These are phyloP conservation scores for Metschnikowia kofuensis DNA, from an alignment of 805 yeast genomes.

Conservation along the genomic window DNA sequence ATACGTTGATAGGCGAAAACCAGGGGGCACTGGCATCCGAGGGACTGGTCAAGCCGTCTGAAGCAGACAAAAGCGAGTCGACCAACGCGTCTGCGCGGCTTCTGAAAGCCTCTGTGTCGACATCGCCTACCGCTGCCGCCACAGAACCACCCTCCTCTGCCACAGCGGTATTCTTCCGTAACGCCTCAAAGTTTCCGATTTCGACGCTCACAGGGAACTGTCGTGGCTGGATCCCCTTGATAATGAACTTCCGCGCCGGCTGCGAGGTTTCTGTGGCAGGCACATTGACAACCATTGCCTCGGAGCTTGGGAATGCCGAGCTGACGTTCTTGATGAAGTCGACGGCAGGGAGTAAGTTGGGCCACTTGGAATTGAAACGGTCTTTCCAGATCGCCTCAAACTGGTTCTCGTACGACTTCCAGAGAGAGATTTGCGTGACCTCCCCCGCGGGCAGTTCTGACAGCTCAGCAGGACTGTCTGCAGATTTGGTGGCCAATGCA, in stretches of 20 bases:
- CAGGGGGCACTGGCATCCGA: slow-evolving; percentile 16
- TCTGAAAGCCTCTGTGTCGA: slow-evolving; percentile 32
- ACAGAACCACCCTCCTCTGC: slow-evolving; percentile 20
- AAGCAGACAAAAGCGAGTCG: slow-evolving; percentile 23
- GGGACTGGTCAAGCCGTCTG: slow-evolving; percentile 21
- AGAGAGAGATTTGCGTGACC: slow-evolving; percentile 90
- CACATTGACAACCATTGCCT: slow-evolving; percentile 85
- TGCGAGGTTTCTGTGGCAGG: slow-evolving; percentile 29
- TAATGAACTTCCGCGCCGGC: slow-evolving; percentile 71
- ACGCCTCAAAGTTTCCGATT: slow-evolving; percentile 43
- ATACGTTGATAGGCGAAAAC: slow-evolving; percentile 27
- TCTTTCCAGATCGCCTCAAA: slow-evolving; percentile 64
- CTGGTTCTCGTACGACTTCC: slow-evolving; percentile 92
- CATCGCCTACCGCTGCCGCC: slow-evolving; percentile 29
- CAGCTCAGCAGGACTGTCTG: slow-evolving; percentile 22
- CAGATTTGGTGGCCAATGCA: slow-evolving; percentile 20
- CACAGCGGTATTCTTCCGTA: slow-evolving; percentile 19
- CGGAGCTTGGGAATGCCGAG: slow-evolving; percentile 80
- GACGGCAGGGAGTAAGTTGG: slow-evolving; percentile 77
- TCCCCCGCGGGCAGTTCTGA: slow-evolving; percentile 51
- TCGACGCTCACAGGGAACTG: slow-evolving; percentile 48
- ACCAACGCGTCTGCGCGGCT: slow-evolving; percentile 24
- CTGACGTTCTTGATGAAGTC: slow-evolving; percentile 95
- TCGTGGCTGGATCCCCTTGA: slow-evolving; percentile 92
- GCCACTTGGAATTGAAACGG: slow-evolving; percentile 24